Base-by-base conservation (phyloP, 345 rosid species). In the Corchorus olitorius region DNA sequence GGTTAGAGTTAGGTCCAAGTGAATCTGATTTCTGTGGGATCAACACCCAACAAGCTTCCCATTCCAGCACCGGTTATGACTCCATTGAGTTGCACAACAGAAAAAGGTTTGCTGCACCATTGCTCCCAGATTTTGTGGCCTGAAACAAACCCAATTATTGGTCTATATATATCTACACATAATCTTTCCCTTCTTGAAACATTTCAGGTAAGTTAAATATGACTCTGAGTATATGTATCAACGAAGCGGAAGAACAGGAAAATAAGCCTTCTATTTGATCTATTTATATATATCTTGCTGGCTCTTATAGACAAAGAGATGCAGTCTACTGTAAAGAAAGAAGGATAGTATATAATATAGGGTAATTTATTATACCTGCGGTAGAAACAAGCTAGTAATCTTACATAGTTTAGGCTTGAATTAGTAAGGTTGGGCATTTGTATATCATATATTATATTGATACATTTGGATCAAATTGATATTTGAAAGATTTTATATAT, bases 121-220 rank as follows among this genome's bases (percentile, higher is more conserved):
- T 89, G 73, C 77, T 87, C 81, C 91, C 87, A 37, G 91, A 87
- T 79, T 89, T 86, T 19, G 87, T 87, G 75, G 60, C 86, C 20
- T 89, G 86, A 87, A 27, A 27, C 27, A 27, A 27, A 27, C 27
- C 27, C 27, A 27, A 27, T 27, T 27, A 27, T 27, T 27, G 27
- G 1, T 27, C 27, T 27, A 27, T 27, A 27, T 27, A 27, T 27
- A 27, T 27, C 27, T 27, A 27, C 27, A 27, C 27, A 27, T 27
- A 27, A 27, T 17, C 17, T 8, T 39, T n/a, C 33, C 50, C 50
- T 65, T 41, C 50, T 41, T 16, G 13, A 63, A 63, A 35, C 41
- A 63, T 11, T 37, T 15, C 4, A 45, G 10, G 22, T 9, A 16
- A 43, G 49, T 33, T 33, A 61, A 65, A 65, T 6, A 65, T n/a